Evolutionary conservation across 164 flowering plant species (phyloP), one percentile per base, ranked within the genome.

Genomic region (Stephania cephalantha): DNA sequence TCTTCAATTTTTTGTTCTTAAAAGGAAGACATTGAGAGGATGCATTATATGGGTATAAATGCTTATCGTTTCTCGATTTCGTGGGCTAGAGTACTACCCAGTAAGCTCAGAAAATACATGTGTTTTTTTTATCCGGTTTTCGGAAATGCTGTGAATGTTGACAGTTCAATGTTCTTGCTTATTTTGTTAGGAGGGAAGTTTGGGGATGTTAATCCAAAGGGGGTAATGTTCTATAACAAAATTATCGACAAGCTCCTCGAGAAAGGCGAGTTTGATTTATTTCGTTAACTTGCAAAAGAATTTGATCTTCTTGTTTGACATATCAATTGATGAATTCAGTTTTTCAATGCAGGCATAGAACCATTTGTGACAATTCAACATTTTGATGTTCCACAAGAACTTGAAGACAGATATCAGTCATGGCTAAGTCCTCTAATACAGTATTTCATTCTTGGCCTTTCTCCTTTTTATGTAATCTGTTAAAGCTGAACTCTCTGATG

Each of bases 51-150:
- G 22, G 86, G 88, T 11, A 77, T 85, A 42, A 75, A 81, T 71
- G 76, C 85, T 31, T 85, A 85, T 64, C 73, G 88, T 11, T 82
- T 85, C 73, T 84, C 88, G 7, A 82, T 84, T 45, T 80, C 86
- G 25, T 84, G 86, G 85, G 42, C 78, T 46, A 84, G 86, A 81
- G 31, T 84, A 15, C 29, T 70, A 70, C 78, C 80, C 20, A 11
- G 75, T 73, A 63, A 58, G 75, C 46, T 18, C 20, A 15, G n/a
- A 58, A 6, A 58, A 58, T 6, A 58, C 13, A 58, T 58, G n/a
- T 58, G 64, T 58, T 58, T 15, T 58, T 55, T 18, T 58, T 6
- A 58, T 10, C 20, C 7, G 18, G 5, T 58, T 15, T n/a, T 58
- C 64, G 4, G 42, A 35, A 35, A 35, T 4, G 42, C 42, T 35